Base-by-base conservation (phyloP, 331 rosid species). In the Acacia concinna region DNA sequence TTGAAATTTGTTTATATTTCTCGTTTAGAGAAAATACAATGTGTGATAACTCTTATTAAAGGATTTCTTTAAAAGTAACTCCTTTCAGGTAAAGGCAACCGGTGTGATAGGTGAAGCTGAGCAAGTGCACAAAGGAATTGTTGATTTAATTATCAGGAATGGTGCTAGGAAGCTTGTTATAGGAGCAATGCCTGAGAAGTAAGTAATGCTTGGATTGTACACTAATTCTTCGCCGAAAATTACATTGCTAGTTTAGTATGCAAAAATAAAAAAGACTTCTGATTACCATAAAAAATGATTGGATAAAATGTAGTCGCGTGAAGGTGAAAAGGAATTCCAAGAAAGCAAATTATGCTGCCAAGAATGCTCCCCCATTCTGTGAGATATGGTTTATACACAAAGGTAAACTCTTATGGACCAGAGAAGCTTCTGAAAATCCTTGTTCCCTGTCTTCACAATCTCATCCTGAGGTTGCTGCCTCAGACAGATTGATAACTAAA, bases 381-480 rank as follows among this genome's bases (percentile, higher is more conserved):
- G 98, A 94, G 83, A 84, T 94, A 79, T 87, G 89, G 97, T 92
- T 92, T 88, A 67, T 94, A 81, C 79, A 86, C 88, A 90, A 92
- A 81, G 94, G 94, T 79, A 90, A 81, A 81, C 94, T 82, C 80
- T 38, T 92, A 11, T 89, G 97, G 97, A 92, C 97, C 13, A 87
- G 93, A 82, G 93, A 89, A 73, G 90, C 97, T 81, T 84, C 91
- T 40, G 92, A 85, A 67, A 86, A 54, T 75, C 83, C 86, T 49
- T 77, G 82, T 82, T 83, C 84, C 74, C 37, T 79, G 38, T 68
- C 94, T 62, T 85, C 84, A 17, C 75, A 76, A 71, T 8, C 82
- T 71, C 90, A 83, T 74, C 84, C 82, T 11, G 86, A 85, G 75
- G 87, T 43, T 79, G 65, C 60, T 62, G 35, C 79, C 56, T 67